Percentiles rank a stretch among this genome's conserved stretches.
phyloP scores from a whole-genome alignment of 257 asterid genomes.

The Solanum rostratum region DNA sequence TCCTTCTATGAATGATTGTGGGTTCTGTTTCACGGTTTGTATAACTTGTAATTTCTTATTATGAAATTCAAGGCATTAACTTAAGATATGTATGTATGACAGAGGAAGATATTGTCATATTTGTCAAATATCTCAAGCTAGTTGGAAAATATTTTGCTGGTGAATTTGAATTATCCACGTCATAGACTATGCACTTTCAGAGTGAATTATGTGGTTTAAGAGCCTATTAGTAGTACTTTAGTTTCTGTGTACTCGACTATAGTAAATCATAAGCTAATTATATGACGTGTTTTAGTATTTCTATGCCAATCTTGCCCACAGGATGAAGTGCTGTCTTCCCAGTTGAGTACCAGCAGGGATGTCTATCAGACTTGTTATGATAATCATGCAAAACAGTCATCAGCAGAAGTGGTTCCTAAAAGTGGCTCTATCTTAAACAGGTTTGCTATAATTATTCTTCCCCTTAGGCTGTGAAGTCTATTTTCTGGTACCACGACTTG shows the following conservation, averaged over 20 bases:
- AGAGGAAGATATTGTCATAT: neutral
- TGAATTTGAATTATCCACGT: neutral
- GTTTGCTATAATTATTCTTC: neutral
- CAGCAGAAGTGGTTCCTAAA: slow-evolving; percentile 22
- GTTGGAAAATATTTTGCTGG: neutral
- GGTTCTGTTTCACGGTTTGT: neutral
- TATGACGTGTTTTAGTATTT: neutral
- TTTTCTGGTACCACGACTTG: neutral
- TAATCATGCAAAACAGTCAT: slow-evolving; percentile 26
- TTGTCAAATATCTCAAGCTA: neutral
- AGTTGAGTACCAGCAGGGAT: slow-evolving; percentile 24
- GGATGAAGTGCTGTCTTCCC: slow-evolving; percentile 47
- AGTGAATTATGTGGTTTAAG: neutral
- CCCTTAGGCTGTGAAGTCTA: neutral
- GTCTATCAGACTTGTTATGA: slow-evolving; percentile 28
- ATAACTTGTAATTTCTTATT: neutral
- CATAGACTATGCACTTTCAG: neutral
- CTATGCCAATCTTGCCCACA: slow-evolving; percentile 8
- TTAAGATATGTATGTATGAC: neutral
- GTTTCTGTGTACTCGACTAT: neutral
- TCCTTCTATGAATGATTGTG: neutral
- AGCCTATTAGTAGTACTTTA: neutral
- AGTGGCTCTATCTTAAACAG: neutral
- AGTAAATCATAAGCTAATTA: neutral
- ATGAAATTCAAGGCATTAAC: neutral